Percentiles rank a stretch among this genome's conserved stretches.
Conservation (phyloP, 257 asterid species). For the Cinchona pubescens region DNA sequence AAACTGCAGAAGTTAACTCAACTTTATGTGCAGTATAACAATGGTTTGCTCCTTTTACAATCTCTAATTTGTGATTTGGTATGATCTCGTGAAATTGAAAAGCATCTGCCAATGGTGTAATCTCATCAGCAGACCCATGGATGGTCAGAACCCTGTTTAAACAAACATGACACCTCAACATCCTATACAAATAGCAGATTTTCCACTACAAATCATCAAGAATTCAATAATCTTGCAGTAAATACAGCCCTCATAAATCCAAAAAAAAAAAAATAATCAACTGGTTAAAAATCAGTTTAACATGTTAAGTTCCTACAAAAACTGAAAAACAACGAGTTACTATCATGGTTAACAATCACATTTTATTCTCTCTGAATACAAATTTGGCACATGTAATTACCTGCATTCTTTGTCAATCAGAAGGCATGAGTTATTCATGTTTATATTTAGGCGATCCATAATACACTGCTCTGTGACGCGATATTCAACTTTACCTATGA, state of each 20-base stretch:
- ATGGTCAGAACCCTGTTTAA: constrained; percentile 53
- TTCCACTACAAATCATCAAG: background rate
- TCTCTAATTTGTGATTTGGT: constrained; percentile 43
- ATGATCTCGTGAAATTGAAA: constrained; percentile 46
- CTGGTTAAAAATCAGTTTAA: too few relatives aligned
- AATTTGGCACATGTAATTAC: too few relatives aligned
- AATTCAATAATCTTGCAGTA: too few relatives aligned
- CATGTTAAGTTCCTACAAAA: too few relatives aligned
- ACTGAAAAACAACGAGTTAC: too few relatives aligned
- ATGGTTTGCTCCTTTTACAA: constrained; percentile 57
- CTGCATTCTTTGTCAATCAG: constrained; percentile 58
- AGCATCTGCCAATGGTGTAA: constrained; percentile 53
- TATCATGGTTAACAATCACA: too few relatives aligned
- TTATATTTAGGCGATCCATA: constrained; percentile 59
- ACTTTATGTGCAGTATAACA: constrained; percentile 45
- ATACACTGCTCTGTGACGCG: constrained; percentile 61
- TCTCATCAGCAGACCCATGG: constrained; percentile 57
- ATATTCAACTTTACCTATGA: constrained; percentile 55
- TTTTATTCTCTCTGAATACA: too few relatives aligned
- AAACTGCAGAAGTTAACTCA: constrained; percentile 35
- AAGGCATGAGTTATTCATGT: constrained; percentile 60
- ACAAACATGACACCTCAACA: background rate
- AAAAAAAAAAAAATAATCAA: too few relatives aligned
- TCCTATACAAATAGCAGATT: background rate
- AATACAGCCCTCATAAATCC: too few relatives aligned